phyloP scores from a whole-genome alignment of 208 protist genomes.

The Acanthamoeba lenticulata region DNA sequence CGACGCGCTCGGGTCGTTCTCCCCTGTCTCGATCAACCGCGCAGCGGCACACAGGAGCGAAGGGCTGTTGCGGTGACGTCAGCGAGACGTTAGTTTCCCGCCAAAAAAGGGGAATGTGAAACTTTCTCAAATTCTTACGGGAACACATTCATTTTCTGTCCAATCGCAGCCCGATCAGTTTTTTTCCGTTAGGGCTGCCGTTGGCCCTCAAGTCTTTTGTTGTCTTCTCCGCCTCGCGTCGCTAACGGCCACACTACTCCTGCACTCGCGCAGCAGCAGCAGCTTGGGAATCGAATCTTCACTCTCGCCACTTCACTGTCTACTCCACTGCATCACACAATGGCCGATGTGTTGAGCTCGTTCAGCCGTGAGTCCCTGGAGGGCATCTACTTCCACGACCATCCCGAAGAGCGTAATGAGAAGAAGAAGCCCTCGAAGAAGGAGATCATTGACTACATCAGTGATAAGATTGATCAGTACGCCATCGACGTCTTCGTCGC shows the following conservation, averaged over 20 bases:
- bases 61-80: too few relatives aligned
- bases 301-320: neutral
- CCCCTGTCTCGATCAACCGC: too few relatives aligned
- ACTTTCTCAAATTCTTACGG: neutral
- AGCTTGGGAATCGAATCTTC: neutral
- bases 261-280: neutral
- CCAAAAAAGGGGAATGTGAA: neutral
- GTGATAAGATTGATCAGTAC: neutral
- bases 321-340: neutral
- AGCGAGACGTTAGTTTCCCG: too few relatives aligned
- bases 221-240: neutral
- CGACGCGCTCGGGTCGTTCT: too few relatives aligned
- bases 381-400: conserved; percentile 13
- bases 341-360: neutral
- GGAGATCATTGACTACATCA: neutral
- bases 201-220: neutral
- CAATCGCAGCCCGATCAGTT: neutral
- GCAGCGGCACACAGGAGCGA: too few relatives aligned
- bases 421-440: conserved; percentile 52
- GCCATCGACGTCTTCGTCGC: conserved; percentile 44
- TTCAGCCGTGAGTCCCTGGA: neutral
- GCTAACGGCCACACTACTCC: neutral
- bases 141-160: neutral
- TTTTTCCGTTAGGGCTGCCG: neutral
- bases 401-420: neutral